Base-by-base conservation (phyloP, 306 rosid species). In the Sindora glabra region DNA sequence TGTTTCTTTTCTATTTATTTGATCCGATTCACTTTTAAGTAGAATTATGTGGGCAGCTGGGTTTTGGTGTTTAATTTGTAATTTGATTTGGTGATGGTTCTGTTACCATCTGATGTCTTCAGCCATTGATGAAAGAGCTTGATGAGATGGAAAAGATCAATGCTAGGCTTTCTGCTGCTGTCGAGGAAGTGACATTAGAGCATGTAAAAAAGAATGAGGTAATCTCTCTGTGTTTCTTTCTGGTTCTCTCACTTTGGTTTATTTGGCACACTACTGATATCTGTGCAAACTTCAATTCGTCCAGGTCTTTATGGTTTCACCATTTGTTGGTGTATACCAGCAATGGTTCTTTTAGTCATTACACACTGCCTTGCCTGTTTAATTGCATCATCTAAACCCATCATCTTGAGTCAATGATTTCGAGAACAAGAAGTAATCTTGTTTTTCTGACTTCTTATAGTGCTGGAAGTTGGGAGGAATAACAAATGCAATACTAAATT, bases 131-230 rank as follows among this genome's bases (percentile, higher is more conserved):
- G 98, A 92, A 92, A 79, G 98, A 92, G 82, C 96, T 92, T 11
- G 98, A 92, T 60, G 99, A 92, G 72, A 92, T 89, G 96, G 99
- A 92, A 68, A 92, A 89, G 82, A 80, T 86, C 26, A 92, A 92
- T 26, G 83, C 86, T 32, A 86, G 80, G 76, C 90, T 92, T 68
- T 80, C 99, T 30, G 80, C 88, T 72, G 86, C 96, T 8, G 96
- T 92, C 56, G 99, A 92, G 78, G 94, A 89, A 70, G 99, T 89
- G 81, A 89, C 96, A 6, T 74, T 81, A 32, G 99, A 92, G 89
- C 96, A 92, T 77, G 87, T 85, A 30, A 86, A 86, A 84, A 89
- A 92, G 72, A 92, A 81, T 41, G 99, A 86, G 96, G 99, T 92
- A 75, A 57, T 29, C 46, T 49, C 59, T n/a, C 49, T 59, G 32